Conservation (phyloP, 257 asterid species). For the Solanum lycopersicoides region DNA sequence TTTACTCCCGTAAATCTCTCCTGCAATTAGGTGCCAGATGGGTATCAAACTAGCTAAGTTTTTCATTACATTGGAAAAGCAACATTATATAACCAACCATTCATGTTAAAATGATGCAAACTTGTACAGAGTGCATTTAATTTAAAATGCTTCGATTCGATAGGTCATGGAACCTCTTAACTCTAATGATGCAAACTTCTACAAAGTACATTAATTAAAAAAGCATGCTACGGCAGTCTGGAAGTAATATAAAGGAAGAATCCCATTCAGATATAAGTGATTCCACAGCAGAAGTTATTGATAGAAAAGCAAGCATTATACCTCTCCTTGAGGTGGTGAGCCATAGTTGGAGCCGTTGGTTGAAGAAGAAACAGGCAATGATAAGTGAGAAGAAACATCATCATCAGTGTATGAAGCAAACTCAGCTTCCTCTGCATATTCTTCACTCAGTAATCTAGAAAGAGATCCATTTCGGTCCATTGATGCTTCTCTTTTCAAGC, state of each 20-base stretch:
- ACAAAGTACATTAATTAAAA: neutral
- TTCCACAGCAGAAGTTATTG: neutral
- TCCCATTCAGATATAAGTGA: neutral
- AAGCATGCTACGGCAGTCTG: neutral
- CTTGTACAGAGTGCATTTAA: neutral
- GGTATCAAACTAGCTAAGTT: neutral
- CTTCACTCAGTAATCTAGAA: conserved; percentile 12
- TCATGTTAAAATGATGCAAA: neutral
- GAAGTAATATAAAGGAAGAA: neutral
- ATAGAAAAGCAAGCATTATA: neutral
- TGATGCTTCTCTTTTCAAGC: conserved; percentile 42
- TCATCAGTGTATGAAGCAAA: conserved; percentile 52
- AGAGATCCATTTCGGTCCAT: conserved; percentile 51
- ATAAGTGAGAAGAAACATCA: conserved; percentile 66
- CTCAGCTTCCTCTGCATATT: conserved; percentile 30
- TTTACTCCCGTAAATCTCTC: conserved; percentile 21
- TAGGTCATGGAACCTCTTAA: neutral
- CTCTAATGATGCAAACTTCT: neutral
- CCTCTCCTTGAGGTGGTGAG: conserved; percentile 55
- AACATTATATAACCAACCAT: neutral
- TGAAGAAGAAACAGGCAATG: conserved; percentile 12
- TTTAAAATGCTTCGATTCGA: neutral
- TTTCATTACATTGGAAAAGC: neutral
- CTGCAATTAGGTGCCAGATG: conserved; percentile 26
- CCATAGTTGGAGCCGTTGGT: conserved; percentile 33